phyloP scores from a whole-genome alignment of 148 eudicot genomes.

The Fagopyrum homotropicum region DNA sequence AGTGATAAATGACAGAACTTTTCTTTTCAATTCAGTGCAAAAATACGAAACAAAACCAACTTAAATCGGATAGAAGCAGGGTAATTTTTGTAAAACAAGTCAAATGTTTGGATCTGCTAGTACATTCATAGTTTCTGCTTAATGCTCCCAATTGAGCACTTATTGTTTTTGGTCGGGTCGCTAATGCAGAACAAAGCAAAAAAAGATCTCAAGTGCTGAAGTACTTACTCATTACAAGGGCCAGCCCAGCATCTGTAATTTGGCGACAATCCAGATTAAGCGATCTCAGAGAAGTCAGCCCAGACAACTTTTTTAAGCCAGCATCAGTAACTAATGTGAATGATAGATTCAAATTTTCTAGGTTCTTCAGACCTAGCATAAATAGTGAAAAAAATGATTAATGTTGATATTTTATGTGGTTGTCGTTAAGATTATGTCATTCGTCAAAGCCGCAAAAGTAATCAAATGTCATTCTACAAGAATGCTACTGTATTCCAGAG shows the following conservation, averaged over 20 bases:
- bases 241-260: constrained; percentile 84
- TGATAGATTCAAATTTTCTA: constrained; percentile 87
- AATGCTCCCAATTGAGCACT: background rate
- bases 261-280: constrained; percentile 89
- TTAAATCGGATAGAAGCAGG: no score
- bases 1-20: background rate
- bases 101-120: no score
- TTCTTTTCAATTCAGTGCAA: no score
- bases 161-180: background rate
- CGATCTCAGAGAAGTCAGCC: constrained; percentile 73
- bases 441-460: background rate
- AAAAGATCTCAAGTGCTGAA: background rate
- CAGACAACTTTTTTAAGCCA: constrained; percentile 69
- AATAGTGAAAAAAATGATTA: background rate
- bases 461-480: background rate
- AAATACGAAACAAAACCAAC: no score
- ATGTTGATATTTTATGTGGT: background rate
- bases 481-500: background rate
- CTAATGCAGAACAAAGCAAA: background rate
- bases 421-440: background rate
- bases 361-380: constrained; percentile 30
- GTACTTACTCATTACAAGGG: constrained; percentile 73
- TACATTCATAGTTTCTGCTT: no score
- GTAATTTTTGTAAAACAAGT: no score
- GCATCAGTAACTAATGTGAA: constrained; percentile 75